These are phyloP conservation scores for Przewalskia tangutica DNA, from an alignment of 257 asterid genomes.

Conservation along the genomic window DNA sequence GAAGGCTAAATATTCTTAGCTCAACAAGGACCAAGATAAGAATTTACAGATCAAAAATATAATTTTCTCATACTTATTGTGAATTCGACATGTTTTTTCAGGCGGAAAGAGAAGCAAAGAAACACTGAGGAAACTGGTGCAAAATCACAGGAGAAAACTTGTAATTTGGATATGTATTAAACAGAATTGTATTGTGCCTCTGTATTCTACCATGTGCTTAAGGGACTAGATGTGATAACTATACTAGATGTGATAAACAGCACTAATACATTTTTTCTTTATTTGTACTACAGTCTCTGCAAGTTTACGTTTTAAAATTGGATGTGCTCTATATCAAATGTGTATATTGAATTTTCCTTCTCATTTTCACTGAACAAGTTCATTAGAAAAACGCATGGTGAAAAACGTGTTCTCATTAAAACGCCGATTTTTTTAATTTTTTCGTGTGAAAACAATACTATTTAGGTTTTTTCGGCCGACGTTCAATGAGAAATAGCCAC, in stretches of 20 bases:
- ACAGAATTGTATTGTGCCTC: neutral
- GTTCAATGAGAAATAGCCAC: no score
- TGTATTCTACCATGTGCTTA: no score
- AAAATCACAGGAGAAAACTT: neutral
- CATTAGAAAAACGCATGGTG: no score
- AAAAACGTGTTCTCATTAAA: no score
- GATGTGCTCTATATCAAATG: neutral
- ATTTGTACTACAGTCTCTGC: neutral
- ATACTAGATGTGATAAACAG: neutral
- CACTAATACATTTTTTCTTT: neutral
- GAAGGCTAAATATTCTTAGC: no score
- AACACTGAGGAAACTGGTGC: constrained; percentile 18
- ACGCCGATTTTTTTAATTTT: no score
- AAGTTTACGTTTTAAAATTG: neutral
- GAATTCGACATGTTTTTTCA: constrained; percentile 20
- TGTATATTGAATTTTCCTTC: neutral
- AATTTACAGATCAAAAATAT: no score
- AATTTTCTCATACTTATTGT: neutral
- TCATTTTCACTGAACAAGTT: no score
- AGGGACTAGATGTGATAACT: no score
- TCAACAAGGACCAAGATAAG: no score
- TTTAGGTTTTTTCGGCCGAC: no score
- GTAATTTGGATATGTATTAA: neutral
- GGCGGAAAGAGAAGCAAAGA: constrained; percentile 89
- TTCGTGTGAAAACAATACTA: no score